phyloP scores from a whole-genome alignment of 768 basidiomycete genomes.

The Suillus ampliporus region DNA sequence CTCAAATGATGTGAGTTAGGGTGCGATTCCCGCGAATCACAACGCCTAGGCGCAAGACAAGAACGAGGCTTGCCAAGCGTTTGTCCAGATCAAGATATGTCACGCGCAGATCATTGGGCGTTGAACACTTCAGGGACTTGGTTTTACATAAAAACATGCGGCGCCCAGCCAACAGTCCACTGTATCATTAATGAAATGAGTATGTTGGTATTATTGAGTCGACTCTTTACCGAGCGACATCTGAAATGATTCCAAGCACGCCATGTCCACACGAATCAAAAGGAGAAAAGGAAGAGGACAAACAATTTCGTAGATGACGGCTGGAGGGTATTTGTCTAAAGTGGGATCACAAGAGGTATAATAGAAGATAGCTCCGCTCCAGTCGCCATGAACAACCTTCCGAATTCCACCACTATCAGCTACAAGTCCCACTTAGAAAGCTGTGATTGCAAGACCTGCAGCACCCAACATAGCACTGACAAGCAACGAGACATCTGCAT shows the following conservation, averaged over 20 bases:
- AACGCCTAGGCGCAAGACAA: no score
- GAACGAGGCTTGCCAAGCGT: no score
- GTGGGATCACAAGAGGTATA: conserved; percentile 6
- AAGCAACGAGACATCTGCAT: conserved; percentile 33
- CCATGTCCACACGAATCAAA: background rate
- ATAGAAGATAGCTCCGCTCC: background rate
- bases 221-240: background rate
- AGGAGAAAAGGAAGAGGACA: background rate
- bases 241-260: background rate
- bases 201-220: conserved; percentile 1
- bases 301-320: background rate
- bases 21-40: no score
- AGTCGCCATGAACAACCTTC: background rate
- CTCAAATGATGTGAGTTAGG: no score
- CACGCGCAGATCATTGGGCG: no score
- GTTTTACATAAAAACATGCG: background rate
- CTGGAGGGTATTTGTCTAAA: conserved; percentile 3
- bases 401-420: background rate
- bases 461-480: conserved; percentile 40
- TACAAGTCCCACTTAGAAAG: conserved; percentile 25
- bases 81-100: background rate
- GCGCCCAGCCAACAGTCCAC: background rate
- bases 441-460: conserved; percentile 37
- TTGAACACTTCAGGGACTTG: no score
- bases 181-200: conserved; percentile 5